phyloP scores from a whole-genome alignment of 352 stramenopile species.

The Aphanomyces astaci region DNA sequence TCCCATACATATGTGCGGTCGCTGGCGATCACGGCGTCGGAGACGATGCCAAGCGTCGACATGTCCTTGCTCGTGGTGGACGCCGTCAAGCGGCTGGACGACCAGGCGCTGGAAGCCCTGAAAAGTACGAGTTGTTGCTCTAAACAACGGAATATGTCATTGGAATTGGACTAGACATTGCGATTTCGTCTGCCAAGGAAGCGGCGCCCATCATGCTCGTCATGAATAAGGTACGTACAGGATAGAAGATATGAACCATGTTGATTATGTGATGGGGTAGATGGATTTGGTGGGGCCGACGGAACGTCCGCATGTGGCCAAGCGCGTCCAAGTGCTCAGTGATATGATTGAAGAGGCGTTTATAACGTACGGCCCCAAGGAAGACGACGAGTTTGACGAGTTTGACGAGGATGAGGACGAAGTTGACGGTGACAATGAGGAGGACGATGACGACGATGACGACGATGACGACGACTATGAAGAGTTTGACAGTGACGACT shows the following conservation, averaged over 20 bases:
- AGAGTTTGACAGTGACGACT: background rate
- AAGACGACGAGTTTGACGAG: constrained; percentile 10
- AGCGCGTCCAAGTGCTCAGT: constrained; percentile 66
- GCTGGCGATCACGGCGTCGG: constrained; percentile 62
- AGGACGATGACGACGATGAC: background rate
- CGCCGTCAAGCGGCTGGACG: constrained; percentile 74
- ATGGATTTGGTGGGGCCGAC: constrained; percentile 28
- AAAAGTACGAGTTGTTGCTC: constrained; percentile 29
- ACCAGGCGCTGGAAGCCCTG: constrained; percentile 62
- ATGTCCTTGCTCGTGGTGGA: constrained; percentile 81
- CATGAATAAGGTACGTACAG: constrained; percentile 84
- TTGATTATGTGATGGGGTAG: constrained; percentile 6
- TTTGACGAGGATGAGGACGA: constrained; percentile 19
- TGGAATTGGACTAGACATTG: constrained; percentile 33
- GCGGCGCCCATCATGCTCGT: constrained; percentile 75
- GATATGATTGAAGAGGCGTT: constrained; percentile 81
- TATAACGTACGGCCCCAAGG: constrained; percentile 35
- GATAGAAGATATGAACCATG: too few relatives aligned
- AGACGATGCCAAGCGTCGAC: constrained; percentile 70
- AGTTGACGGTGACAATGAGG: background rate
- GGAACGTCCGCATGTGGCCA: constrained; percentile 35
- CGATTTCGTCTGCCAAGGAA: constrained; percentile 67
- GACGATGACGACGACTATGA: constrained; percentile 12
- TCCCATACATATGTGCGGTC: constrained; percentile 73
- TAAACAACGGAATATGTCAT: background rate